phyloP scores from a whole-genome alignment of 768 basidiomycete genomes.

The Thelephora ganbajun region DNA sequence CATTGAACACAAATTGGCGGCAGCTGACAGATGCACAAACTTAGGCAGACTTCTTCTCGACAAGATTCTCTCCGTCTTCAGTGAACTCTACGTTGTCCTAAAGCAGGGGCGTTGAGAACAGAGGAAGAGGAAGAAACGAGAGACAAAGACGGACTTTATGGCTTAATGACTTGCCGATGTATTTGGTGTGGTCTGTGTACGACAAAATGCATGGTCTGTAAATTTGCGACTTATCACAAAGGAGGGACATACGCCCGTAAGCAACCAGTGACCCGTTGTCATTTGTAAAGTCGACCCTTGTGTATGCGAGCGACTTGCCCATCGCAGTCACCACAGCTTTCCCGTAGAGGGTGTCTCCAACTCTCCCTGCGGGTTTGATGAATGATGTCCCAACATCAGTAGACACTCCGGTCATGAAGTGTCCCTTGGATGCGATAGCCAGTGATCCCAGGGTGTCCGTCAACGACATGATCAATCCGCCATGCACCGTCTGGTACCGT shows the following conservation, averaged over 20 bases:
- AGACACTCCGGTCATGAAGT: slow-evolving; percentile 81
- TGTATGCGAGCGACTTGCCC: slow-evolving; percentile 71
- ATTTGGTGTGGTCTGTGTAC: slow-evolving; percentile 68
- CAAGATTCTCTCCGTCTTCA: slow-evolving; percentile 56
- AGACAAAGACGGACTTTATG: slow-evolving; percentile 20
- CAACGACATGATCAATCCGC: slow-evolving; percentile 67
- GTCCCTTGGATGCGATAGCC: slow-evolving; percentile 69
- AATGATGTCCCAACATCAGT: slow-evolving; percentile 72
- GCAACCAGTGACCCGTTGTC: slow-evolving; percentile 58
- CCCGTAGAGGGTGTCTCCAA: slow-evolving; percentile 51
- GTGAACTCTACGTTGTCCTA: slow-evolving; percentile 72
- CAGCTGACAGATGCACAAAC: no score
- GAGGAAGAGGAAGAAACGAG: not conserved
- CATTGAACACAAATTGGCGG: no score
- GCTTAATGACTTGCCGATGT: slow-evolving; percentile 52
- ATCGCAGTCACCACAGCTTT: slow-evolving; percentile 57
- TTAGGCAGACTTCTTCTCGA: slow-evolving; percentile 34
- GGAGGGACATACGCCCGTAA: slow-evolving; percentile 52
- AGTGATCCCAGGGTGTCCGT: slow-evolving; percentile 80
- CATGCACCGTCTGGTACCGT: slow-evolving; percentile 43
- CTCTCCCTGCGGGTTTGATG: slow-evolving; percentile 59
- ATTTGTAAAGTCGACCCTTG: slow-evolving; percentile 62
- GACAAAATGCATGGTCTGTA: slow-evolving; percentile 1
- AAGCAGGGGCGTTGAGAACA: not conserved
- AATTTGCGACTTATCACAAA: not conserved